These are phyloP conservation scores for Pichia californica DNA, from an alignment of 805 yeast species.

Conservation along the genomic window DNA sequence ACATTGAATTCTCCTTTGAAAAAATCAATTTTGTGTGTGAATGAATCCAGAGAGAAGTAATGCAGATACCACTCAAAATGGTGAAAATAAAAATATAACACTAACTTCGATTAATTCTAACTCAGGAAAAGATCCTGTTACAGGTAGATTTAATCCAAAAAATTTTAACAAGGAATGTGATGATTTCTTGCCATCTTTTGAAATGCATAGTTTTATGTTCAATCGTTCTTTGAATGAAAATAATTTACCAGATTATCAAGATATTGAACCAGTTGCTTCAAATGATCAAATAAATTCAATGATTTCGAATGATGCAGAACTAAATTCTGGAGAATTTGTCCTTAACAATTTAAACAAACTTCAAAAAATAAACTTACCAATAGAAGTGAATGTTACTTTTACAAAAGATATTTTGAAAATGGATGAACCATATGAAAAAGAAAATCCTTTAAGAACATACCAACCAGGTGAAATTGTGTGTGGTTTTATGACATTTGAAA, in stretches of 20 bases:
- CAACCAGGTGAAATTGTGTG: slow-evolving; percentile 60
- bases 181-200: slow-evolving; percentile 1
- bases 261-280: neutral
- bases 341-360: neutral
- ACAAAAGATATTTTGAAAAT: slow-evolving; percentile 35
- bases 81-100: too few relatives aligned
- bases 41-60: too few relatives aligned
- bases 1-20: too few relatives aligned
- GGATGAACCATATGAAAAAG: slow-evolving; percentile 15
- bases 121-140: neutral
- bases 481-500: slow-evolving; percentile 44
- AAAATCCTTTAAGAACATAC: slow-evolving; percentile 40
- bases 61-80: too few relatives aligned
- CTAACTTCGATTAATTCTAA: neutral
- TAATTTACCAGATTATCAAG: slow-evolving; percentile 1
- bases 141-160: neutral
- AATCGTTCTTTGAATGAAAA: neutral
- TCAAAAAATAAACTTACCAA: slow-evolving; percentile 4
- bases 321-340: neutral
- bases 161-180: neutral
- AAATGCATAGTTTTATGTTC: slow-evolving; percentile 1
- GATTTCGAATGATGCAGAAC: neutral
- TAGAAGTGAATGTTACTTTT: slow-evolving; percentile 21
- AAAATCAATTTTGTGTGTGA: too few relatives aligned
- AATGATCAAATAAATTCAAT: slow-evolving; percentile 10